Evolutionary conservation across 768 basidiomycete genomes (phyloP).

Genomic region (Agaricus bisporus): DNA sequence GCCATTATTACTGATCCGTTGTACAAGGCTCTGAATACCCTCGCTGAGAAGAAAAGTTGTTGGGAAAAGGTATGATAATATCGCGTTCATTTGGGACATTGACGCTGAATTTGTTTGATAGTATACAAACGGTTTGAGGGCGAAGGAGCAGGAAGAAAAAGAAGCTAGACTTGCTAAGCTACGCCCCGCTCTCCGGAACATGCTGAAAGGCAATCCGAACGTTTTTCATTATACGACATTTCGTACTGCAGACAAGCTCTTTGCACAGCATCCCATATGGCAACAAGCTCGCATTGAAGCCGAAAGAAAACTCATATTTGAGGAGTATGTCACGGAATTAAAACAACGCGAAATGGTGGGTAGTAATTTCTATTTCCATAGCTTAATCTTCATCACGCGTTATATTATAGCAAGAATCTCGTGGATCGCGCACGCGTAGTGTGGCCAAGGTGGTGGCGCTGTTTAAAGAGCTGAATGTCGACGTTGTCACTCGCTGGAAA

Average conservation of each 20-base stretch:
- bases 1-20: conserved; percentile 97
- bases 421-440: conserved; percentile 71
- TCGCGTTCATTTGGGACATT: neutral
- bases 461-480: conserved; percentile 84
- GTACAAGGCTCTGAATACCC: conserved; percentile 88
- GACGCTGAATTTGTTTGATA: conserved; percentile 21
- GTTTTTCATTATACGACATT: conserved; percentile 93
- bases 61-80: conserved; percentile 77
- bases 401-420: conserved; percentile 60
- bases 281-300: conserved; percentile 78
- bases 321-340: conserved; percentile 85
- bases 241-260: conserved; percentile 79
- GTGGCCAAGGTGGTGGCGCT: conserved; percentile 78
- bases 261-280: conserved; percentile 89
- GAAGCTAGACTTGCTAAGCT: conserved; percentile 80
- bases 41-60: conserved; percentile 90
- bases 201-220: conserved; percentile 82
- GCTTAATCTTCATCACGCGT: conserved; percentile 1
- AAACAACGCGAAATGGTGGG: conserved; percentile 86
- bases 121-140: conserved; percentile 74
- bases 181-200: conserved; percentile 79
- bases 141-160: conserved; percentile 81
- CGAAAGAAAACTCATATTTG: conserved; percentile 83
- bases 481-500: conserved; percentile 92
- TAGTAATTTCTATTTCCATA: conserved; percentile 13